Evolutionary conservation across 2,329 filamentous ascomycete genomes (phyloP).

Genomic region (Tolypocladium inflatum): DNA sequence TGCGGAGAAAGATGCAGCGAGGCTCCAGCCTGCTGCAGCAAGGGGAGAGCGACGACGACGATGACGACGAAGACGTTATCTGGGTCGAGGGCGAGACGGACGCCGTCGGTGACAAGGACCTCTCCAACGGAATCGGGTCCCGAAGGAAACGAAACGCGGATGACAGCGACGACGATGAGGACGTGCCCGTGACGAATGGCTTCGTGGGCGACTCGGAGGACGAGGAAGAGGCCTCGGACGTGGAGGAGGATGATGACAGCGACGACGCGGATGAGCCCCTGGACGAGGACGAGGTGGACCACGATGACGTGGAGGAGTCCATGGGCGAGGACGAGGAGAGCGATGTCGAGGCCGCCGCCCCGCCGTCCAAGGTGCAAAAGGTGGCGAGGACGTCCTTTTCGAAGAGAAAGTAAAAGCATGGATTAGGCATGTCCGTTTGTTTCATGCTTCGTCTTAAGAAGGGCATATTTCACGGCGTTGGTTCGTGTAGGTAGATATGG

Average conservation of each 20-base stretch:
- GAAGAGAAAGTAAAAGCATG: constrained; percentile 21
- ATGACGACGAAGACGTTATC: constrained; percentile 61
- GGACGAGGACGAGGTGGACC: constrained; percentile 50
- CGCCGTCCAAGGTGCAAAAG: constrained; percentile 36
- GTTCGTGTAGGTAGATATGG: constrained; percentile 2
- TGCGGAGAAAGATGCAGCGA: constrained; percentile 61
- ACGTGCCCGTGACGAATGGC: constrained; percentile 45
- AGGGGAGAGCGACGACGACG: constrained; percentile 37
- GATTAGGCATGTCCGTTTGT: not conserved
- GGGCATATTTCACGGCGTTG: constrained; percentile 5
- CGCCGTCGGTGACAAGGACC: constrained; percentile 28
- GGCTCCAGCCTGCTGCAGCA: constrained; percentile 24
- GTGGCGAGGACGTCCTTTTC: constrained; percentile 22
- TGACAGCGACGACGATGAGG: constrained; percentile 46
- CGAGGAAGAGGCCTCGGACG: constrained; percentile 38
- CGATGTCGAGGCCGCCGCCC: constrained; percentile 36
- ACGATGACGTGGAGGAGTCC: constrained; percentile 47
- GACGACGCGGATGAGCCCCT: constrained; percentile 39
- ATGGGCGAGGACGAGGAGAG: constrained; percentile 46
- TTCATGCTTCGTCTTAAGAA: not conserved
- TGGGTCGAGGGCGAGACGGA: constrained; percentile 79
- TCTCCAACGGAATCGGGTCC: constrained; percentile 23
- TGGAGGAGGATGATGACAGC: constrained; percentile 25
- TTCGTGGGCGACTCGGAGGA: constrained; percentile 51
- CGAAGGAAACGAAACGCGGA: constrained; percentile 34